A percentile compares a stretch with the other conserved stretches of the same genome.
These are phyloP conservation scores for Pichia cabralensis DNA, from an alignment of 805 yeast species.

Conservation along the genomic window DNA sequence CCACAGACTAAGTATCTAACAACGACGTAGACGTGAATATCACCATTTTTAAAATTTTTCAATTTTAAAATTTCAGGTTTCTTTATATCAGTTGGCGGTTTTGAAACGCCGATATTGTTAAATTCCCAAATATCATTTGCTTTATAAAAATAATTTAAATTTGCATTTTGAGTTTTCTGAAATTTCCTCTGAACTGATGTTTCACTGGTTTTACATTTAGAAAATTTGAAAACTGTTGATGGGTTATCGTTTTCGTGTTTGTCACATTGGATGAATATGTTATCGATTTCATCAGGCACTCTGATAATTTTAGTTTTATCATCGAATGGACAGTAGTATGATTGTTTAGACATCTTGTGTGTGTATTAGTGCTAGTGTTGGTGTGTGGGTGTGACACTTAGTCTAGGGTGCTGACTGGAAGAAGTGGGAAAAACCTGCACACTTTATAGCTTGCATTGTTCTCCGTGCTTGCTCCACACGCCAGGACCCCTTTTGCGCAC, in stretches of 20 bases:
- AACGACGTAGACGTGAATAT: conserved; percentile 24
- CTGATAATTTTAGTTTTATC: conserved; percentile 8
- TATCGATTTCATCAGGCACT: conserved; percentile 6
- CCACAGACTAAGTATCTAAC: conserved; percentile 56
- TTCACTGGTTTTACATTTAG: conserved; percentile 3
- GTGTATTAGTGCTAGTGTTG: background rate
- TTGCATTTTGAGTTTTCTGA: background rate
- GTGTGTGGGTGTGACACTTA: too few relatives aligned
- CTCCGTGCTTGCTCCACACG: too few relatives aligned
- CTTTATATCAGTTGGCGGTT: conserved; percentile 14
- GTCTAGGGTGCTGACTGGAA: too few relatives aligned
- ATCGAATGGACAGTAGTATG: conserved; percentile 12
- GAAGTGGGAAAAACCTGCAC: too few relatives aligned
- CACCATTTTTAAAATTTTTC: conserved; percentile 11
- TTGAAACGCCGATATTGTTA: conserved; percentile 70
- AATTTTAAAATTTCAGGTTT: conserved; percentile 4
- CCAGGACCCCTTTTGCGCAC: too few relatives aligned
- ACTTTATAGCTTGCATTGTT: too few relatives aligned
- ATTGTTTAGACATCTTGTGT: background rate
- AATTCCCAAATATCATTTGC: conserved; percentile 66
- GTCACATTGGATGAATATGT: conserved; percentile 1
- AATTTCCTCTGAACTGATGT: background rate
- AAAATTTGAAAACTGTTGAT: conserved; percentile 6
- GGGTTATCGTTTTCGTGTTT: conserved; percentile 1
- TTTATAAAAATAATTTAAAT: conserved; percentile 23